Conservation (phyloP, 139 green algal species). For the Asterochloris sp. region DNA sequence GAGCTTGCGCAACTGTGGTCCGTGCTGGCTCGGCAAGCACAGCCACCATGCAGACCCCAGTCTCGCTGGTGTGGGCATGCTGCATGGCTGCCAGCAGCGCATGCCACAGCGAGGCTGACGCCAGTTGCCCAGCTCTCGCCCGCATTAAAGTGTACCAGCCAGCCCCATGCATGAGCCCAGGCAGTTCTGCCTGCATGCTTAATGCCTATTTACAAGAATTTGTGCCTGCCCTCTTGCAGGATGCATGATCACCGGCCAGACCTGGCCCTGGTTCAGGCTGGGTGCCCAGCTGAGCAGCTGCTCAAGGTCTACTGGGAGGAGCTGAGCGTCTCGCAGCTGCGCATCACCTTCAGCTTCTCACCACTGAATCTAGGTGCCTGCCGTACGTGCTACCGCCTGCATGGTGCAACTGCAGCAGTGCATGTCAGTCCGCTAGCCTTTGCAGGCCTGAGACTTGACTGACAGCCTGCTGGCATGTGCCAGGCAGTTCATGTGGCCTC, state of each 20-base stretch:
- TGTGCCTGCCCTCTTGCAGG: background rate
- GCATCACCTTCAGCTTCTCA: slow-evolving; percentile 58
- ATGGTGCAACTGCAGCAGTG: background rate
- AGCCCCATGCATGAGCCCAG: too few species aligned
- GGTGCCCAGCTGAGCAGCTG: background rate
- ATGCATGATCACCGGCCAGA: background rate
- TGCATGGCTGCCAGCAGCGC: too few species aligned
- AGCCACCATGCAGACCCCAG: background rate
- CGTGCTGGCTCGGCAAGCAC: background rate
- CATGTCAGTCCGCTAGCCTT: background rate
- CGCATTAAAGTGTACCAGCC: too few species aligned
- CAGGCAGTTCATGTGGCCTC: background rate
- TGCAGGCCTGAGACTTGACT: background rate
- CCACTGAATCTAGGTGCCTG: slow-evolving; percentile 19
- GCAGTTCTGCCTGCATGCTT: background rate
- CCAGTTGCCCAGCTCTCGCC: background rate
- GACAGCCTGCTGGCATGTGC: background rate
- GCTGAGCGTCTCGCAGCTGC: slow-evolving; percentile 43
- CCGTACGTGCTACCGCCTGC: background rate
- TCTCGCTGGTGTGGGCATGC: background rate
- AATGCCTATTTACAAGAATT: background rate
- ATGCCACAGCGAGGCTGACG: background rate
- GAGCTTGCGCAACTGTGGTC: background rate
- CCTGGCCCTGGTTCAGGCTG: slow-evolving; percentile 6
- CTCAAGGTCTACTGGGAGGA: slow-evolving; percentile 63